Conservation (phyloP, 352 stramenopile genomes). For the Phytophthora capsici region DNA sequence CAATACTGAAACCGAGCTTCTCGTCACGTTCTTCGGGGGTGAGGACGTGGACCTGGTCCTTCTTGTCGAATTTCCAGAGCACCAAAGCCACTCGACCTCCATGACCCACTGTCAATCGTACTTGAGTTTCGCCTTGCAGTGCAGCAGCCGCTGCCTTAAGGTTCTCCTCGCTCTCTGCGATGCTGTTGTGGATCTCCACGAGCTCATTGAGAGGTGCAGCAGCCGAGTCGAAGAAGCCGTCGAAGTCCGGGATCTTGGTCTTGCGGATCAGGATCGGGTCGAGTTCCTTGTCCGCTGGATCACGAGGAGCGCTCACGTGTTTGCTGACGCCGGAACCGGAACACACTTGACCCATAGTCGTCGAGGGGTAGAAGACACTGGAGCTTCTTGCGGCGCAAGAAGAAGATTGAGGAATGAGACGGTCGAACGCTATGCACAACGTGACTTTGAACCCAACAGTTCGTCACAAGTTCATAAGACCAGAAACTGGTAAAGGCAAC, state of each 20-base stretch:
- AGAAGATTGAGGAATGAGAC: conserved; percentile 45
- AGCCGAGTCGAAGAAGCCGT: conserved; percentile 29
- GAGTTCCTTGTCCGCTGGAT: conserved; percentile 33
- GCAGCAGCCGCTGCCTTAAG: conserved; percentile 54
- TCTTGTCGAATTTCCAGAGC: conserved; percentile 58
- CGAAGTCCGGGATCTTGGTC: conserved; percentile 35
- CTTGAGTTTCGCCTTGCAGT: conserved; percentile 56
- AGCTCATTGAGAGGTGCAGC: conserved; percentile 30
- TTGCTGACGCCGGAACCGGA: conserved; percentile 56
- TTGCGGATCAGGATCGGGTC: conserved; percentile 26
- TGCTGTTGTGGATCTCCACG: conserved; percentile 50
- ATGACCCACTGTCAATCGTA: conserved; percentile 35
- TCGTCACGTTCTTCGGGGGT: conserved; percentile 21
- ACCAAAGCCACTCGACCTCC: conserved; percentile 34
- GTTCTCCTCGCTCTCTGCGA: conserved; percentile 61
- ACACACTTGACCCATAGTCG: conserved; percentile 66
- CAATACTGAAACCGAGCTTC: conserved; percentile 20
- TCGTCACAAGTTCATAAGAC: no score
- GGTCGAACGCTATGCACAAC: neutral
- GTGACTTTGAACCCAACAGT: neutral
- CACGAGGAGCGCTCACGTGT: conserved; percentile 40
- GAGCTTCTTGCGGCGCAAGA: conserved; percentile 30
- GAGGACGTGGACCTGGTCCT: conserved; percentile 48
- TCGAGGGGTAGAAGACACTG: neutral
- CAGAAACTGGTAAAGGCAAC: neutral